These are phyloP conservation scores for Chaetoceros tenuissimus DNA, from an alignment of 108 stramenopile species.

Conservation along the genomic window DNA sequence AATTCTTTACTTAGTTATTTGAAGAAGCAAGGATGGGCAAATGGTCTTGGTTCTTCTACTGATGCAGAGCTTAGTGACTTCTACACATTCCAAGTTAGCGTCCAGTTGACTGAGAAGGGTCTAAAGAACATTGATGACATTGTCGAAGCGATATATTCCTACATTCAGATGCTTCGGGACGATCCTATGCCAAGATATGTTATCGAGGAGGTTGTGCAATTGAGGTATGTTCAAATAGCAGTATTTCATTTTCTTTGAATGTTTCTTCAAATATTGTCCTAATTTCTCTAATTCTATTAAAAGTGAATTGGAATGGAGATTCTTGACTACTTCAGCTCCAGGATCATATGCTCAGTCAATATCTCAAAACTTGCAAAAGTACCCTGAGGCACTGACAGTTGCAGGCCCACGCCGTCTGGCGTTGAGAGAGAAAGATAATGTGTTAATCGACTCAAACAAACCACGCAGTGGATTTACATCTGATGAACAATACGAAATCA, in stretches of 20 bases:
- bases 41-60: slow-evolving; percentile 44
- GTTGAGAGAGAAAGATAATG: slow-evolving; percentile 21
- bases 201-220: slow-evolving; percentile 65
- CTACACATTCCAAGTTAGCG: slow-evolving; percentile 66
- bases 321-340: slow-evolving; percentile 42
- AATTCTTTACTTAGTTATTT: slow-evolving; percentile 76
- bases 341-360: slow-evolving; percentile 52
- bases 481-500: slow-evolving; percentile 34
- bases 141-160: slow-evolving; percentile 61
- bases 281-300: background rate
- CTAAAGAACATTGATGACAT: slow-evolving; percentile 55
- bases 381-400: slow-evolving; percentile 47
- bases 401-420: slow-evolving; percentile 74
- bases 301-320: slow-evolving; percentile 76
- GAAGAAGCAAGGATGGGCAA: slow-evolving; percentile 73
- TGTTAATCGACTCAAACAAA: slow-evolving; percentile 25
- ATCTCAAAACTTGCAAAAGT: slow-evolving; percentile 54
- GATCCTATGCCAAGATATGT: slow-evolving; percentile 51
- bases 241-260: background rate
- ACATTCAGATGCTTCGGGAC: slow-evolving; percentile 55
- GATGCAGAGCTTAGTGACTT: slow-evolving; percentile 65
- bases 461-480: slow-evolving; percentile 53
- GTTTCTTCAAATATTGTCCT: background rate
- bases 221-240: slow-evolving; percentile 6
- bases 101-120: slow-evolving; percentile 70